These are phyloP conservation scores for Globisporangium canariense DNA, from an alignment of 352 stramenopile genomes.

Conservation along the genomic window DNA sequence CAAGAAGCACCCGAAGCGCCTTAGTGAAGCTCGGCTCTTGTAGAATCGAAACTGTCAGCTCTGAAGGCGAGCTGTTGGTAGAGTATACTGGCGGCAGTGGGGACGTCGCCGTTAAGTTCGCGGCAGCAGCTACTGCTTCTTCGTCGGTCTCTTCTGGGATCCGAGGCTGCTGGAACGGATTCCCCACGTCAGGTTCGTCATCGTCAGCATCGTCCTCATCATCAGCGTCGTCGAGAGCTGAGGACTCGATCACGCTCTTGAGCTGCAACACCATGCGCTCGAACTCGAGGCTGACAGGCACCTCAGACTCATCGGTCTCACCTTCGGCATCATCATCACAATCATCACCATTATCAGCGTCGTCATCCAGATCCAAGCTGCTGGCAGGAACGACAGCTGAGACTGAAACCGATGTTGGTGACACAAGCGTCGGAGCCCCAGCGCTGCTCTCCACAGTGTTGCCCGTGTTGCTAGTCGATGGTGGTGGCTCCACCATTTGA, in stretches of 20 bases:
- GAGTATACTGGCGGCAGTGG: conserved; percentile 29
- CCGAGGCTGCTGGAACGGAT: neutral
- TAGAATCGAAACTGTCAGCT: conserved; percentile 25
- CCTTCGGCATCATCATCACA: conserved; percentile 15
- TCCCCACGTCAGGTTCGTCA: conserved; percentile 21
- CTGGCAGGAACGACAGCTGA: neutral
- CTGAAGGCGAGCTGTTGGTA: neutral
- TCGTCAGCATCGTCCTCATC: conserved; percentile 33
- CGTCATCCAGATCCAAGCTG: neutral
- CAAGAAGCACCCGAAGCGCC: conserved; percentile 29
- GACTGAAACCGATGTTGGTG: conserved; percentile 24
- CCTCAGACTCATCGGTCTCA: conserved; percentile 17
- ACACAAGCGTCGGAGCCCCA: neutral
- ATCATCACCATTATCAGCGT: conserved; percentile 6
- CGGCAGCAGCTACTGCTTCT: conserved; percentile 23
- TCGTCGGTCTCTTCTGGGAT: conserved; percentile 26
- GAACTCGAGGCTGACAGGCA: conserved; percentile 53
- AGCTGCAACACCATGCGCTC: conserved; percentile 76
- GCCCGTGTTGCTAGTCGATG: neutral
- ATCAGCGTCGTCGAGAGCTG: conserved; percentile 16
- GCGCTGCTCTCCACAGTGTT: conserved; percentile 1
- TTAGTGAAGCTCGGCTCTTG: conserved; percentile 40
- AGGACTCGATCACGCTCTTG: conserved; percentile 51
- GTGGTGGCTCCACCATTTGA: neutral
- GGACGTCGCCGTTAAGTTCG: conserved; percentile 8